Percentiles rank a stretch among this genome's conserved stretches.
These are phyloP conservation scores for Sporothrix curviconia DNA, from an alignment of 2,329 filamentous ascomycete species.

Conservation along the genomic window DNA sequence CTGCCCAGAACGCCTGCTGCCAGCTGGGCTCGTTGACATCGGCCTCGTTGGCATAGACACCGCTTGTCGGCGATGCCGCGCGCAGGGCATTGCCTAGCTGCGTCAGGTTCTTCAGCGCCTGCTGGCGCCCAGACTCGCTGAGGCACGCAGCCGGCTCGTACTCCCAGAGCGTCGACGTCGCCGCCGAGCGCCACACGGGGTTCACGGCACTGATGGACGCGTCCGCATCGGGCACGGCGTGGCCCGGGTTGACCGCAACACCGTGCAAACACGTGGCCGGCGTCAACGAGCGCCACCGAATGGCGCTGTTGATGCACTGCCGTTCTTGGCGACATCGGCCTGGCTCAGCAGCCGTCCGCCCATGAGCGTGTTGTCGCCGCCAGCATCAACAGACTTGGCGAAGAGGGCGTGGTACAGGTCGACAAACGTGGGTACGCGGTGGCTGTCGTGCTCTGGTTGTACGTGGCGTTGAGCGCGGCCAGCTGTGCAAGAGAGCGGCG, in stretches of 20 bases:
- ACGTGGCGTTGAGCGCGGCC: slow-evolving; percentile 30
- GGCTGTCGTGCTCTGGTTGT: slow-evolving; percentile 22
- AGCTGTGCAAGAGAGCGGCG: slow-evolving; percentile 27
- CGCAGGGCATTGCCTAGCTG: slow-evolving; percentile 12
- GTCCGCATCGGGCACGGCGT: slow-evolving; percentile 8
- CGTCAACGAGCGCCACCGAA: slow-evolving; percentile 22
- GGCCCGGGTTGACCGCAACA: slow-evolving; percentile 15
- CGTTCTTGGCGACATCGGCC: slow-evolving; percentile 30
- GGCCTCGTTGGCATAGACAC: slow-evolving; percentile 16
- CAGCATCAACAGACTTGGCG: slow-evolving; percentile 12
- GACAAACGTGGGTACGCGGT: slow-evolving; percentile 29
- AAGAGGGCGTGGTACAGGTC: slow-evolving; percentile 30
- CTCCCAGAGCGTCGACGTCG: neutral
- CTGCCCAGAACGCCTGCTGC: slow-evolving; percentile 20
- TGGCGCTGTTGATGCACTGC: slow-evolving; percentile 31
- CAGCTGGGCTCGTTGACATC: slow-evolving; percentile 20
- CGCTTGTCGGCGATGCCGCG: slow-evolving; percentile 9
- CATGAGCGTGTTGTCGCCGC: slow-evolving; percentile 30
- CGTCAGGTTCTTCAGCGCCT: slow-evolving; percentile 2
- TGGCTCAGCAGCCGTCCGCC: slow-evolving; percentile 34
- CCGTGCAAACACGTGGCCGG: slow-evolving; percentile 14
- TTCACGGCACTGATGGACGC: slow-evolving; percentile 10
- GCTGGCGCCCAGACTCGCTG: neutral
- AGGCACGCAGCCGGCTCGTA: slow-evolving; percentile 6
- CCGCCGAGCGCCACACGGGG: slow-evolving; percentile 14